phyloP scores from a whole-genome alignment of 805 yeast species.

The Yamadazyma insecticola region DNA sequence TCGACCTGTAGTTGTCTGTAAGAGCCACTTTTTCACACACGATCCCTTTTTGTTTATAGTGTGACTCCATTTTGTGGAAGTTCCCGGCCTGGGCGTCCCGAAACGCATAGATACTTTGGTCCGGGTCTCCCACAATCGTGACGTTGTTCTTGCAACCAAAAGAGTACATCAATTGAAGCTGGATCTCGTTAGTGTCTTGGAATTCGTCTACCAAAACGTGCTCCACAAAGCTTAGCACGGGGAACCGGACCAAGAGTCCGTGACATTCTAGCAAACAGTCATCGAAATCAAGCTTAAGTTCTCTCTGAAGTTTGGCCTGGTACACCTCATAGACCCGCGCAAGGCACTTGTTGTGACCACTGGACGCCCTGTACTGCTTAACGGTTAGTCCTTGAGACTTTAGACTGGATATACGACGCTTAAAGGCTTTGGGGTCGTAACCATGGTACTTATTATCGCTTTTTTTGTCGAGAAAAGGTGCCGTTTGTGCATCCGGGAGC shows the following conservation, averaged over 20 bases:
- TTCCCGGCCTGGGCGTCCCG: slow-evolving; percentile 73
- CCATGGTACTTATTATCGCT: slow-evolving; percentile 20
- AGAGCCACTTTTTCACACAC: slow-evolving; percentile 36
- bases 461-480: not conserved
- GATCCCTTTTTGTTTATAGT: slow-evolving; percentile 23
- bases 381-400: slow-evolving; percentile 53
- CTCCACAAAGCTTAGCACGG: slow-evolving; percentile 45
- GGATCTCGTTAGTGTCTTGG: slow-evolving; percentile 84
- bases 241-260: slow-evolving; percentile 42
- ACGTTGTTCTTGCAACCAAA: slow-evolving; percentile 48
- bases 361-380: slow-evolving; percentile 21
- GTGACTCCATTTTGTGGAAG: slow-evolving; percentile 50
- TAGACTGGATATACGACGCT: slow-evolving; percentile 47
- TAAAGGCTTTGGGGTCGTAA: slow-evolving; percentile 37
- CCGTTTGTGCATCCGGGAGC: slow-evolving; percentile 9
- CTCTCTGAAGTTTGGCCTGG: slow-evolving; percentile 41
- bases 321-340: slow-evolving; percentile 44
- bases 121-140: slow-evolving; percentile 95
- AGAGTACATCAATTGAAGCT: slow-evolving; percentile 60
- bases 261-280: slow-evolving; percentile 63
- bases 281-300: slow-evolving; percentile 70
- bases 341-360: slow-evolving; percentile 1
- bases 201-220: slow-evolving; percentile 91
- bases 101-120: slow-evolving; percentile 89
- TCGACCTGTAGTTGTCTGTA: slow-evolving; percentile 76